phyloP scores from a whole-genome alignment of 176 grass and related monocot genomes.

The Cocos nucifera region DNA sequence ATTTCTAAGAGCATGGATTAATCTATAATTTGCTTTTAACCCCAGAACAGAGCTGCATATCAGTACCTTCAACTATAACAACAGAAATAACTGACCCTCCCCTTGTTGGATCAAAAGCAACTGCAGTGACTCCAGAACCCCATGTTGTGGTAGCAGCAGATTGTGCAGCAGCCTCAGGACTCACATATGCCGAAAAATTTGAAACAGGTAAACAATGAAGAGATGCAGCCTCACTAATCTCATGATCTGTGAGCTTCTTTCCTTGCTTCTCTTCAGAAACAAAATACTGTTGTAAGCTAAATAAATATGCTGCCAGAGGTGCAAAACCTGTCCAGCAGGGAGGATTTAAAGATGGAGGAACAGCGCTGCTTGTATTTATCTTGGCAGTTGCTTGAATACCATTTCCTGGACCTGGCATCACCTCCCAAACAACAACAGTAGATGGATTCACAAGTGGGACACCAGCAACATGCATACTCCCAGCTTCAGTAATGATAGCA shows the following conservation, averaged over 20 bases:
- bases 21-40: too few species aligned
- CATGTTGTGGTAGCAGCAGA: conserved; percentile 94
- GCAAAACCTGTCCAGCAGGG: conserved; percentile 78
- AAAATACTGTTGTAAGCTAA: conserved; percentile 84
- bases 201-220: conserved; percentile 99
- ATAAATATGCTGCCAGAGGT: conserved; percentile 75
- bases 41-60: conserved; percentile 1
- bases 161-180: conserved; percentile 93
- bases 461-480: conserved; percentile 89
- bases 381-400: conserved; percentile 77
- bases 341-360: conserved; percentile 81
- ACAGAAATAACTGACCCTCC: conserved; percentile 87
- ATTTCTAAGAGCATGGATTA: too few species aligned
- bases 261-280: conserved; percentile 61
- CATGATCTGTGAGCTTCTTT: conserved; percentile 54
- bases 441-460: conserved; percentile 99
- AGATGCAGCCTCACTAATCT: conserved; percentile 59
- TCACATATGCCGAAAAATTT: conserved; percentile 97
- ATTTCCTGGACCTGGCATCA: conserved; percentile 96
- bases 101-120: conserved; percentile 98
- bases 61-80: conserved; percentile 94
- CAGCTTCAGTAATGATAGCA: conserved; percentile 89
- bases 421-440: conserved; percentile 99
- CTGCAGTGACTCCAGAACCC: conserved; percentile 92
- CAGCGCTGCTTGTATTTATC: conserved; percentile 50